Base-by-base conservation (phyloP, 164 flowering plant genomes). In the Taxillus chinensis region DNA sequence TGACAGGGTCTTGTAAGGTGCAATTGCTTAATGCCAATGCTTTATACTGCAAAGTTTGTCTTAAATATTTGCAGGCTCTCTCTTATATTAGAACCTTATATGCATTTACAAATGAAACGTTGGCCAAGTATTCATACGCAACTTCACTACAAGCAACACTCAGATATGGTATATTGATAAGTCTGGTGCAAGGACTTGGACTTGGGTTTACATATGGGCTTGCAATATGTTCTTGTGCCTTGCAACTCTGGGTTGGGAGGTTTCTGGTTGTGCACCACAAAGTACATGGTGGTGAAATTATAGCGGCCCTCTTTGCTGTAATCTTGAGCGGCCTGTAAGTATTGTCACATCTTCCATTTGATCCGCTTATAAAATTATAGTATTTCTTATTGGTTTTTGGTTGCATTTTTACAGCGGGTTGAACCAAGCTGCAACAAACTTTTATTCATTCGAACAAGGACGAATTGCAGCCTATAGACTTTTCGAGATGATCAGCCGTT, bases 151-250 rank as follows among this genome's bases (percentile, higher is more conserved):
- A 93, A 84, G 97, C 97, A 59, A 90, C 99, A 11, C 69, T 93
- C 53, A 83, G 97, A 82, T 90, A 89, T 75, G 99, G 99, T 53
- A 90, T 93, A 75, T 62, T 89, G 76, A 93, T 93, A 67, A 90
- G 99, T 74, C 95, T 93, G 65, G 99, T 93, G 67, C 99, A 93
- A 87, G 99, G 99, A 27, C 95, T 93, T 79, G 99, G 99, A 11
- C 97, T 93, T 75, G 99, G 99, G 66, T 93, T 93, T 73, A 93
- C 99, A n/a, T 93, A 93, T 80, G 99, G 99, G 45, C 96, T 93
- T 73, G 99, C 97, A 16, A 93, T 93, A 65, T 93, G 99, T 78
- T 93, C 99, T 57, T 93, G 99, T 77, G 96, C 99, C 50, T 74
- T 93, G 67, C 97, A 93, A 77, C 90, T 93, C 51, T 93, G 95